Conservation (phyloP, 768 basidiomycete genomes). For the Pilatotrama ljubarskyi region DNA sequence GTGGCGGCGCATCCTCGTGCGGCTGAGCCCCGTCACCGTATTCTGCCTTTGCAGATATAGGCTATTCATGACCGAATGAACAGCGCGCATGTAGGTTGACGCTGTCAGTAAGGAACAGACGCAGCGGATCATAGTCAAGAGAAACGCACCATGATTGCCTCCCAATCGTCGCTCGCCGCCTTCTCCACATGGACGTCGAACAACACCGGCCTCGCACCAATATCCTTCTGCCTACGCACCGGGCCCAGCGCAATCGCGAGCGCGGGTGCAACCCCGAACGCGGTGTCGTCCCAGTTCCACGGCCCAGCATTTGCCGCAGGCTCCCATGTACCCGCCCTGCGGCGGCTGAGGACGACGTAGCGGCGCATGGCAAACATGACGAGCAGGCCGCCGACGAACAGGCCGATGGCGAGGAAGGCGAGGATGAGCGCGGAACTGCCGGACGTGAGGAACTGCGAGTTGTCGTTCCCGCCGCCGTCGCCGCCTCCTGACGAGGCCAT, state of each 20-base stretch:
- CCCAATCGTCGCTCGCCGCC: not conserved
- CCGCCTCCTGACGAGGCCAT: not conserved
- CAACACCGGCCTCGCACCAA: conserved; percentile 14
- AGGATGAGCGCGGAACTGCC: conserved; percentile 55
- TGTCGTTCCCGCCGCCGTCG: not conserved
- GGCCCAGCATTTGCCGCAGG: not conserved
- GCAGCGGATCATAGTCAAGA: not conserved
- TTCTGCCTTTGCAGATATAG: conserved; percentile 8
- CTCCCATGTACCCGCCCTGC: not conserved
- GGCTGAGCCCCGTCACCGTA: not conserved
- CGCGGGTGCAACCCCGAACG: not conserved
- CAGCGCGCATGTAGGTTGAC: not conserved
- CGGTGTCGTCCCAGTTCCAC: not conserved
- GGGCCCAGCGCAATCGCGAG: not conserved
- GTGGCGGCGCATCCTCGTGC: not conserved
- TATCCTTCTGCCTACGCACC: not conserved
- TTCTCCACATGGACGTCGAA: conserved; percentile 10
- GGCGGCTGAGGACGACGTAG: conserved; percentile 4
- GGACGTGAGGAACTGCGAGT: conserved; percentile 29
- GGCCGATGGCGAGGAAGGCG: conserved; percentile 57
- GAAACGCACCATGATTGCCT: conserved; percentile 15
- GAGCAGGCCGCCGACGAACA: conserved; percentile 52
- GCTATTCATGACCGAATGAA: conserved; percentile 2
- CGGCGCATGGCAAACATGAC: conserved; percentile 42
- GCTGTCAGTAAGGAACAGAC: not conserved